phyloP scores from a whole-genome alignment of 768 basidiomycete species.

The Brasilioporus rufonigricans region DNA sequence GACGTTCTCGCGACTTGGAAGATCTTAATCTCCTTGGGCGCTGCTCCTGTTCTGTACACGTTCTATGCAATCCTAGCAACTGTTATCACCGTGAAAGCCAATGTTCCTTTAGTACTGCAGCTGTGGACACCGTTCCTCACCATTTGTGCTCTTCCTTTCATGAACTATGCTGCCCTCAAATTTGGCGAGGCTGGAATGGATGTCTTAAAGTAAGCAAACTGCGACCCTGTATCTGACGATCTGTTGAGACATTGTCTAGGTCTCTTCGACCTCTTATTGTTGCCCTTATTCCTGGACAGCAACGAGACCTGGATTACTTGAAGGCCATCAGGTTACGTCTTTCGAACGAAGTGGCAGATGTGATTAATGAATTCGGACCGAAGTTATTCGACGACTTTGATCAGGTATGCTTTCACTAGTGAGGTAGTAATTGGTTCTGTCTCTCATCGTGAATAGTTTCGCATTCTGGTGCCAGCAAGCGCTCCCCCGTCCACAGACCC shows the following conservation, averaged over 20 bases:
- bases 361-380: conserved; percentile 88
- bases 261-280: conserved; percentile 88
- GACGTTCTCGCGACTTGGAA: conserved; percentile 99
- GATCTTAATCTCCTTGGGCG: conserved; percentile 88
- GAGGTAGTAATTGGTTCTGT: background rate
- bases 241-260: conserved; percentile 40
- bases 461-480: conserved; percentile 77
- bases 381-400: conserved; percentile 85
- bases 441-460: conserved; percentile 46
- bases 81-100: conserved; percentile 63
- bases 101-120: conserved; percentile 58
- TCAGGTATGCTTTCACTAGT: conserved; percentile 45
- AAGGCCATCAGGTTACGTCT: conserved; percentile 71
- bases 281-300: conserved; percentile 86
- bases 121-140: conserved; percentile 79
- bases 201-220: conserved; percentile 81
- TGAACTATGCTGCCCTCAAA: conserved; percentile 91
- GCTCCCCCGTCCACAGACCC: conserved; percentile 78
- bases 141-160: conserved; percentile 71
- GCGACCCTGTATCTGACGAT: background rate
- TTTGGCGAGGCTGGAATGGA: conserved; percentile 99
- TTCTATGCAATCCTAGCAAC: conserved; percentile 83
- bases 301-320: conserved; percentile 71
- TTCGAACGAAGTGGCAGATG: conserved; percentile 78
- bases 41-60: conserved; percentile 82